Base-by-base conservation (phyloP, 1,284 basidiomycete genomes). In the Wolfiporia cocos region DNA sequence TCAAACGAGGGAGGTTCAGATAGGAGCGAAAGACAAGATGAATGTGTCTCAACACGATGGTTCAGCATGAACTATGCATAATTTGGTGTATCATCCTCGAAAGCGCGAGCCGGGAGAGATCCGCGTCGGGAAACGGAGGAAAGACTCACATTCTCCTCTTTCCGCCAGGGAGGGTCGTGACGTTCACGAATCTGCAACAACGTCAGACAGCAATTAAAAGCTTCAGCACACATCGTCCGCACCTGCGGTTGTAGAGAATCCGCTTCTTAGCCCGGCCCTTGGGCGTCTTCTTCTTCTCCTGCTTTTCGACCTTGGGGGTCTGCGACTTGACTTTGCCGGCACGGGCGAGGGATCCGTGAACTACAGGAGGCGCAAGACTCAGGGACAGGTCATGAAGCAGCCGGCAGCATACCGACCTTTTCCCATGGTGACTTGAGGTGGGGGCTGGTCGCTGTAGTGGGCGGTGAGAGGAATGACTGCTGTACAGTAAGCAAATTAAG, bases 261-360 rank as follows among this genome's bases (percentile, higher is more conserved):
- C 93, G 80, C 82, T 96, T 96, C 84, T 95, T 92, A 52, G 93
- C 93, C 65, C 93, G 90, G 58, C 93, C 93, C 75, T 89, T 94
- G 51, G 91, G 90, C 34, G 73, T 77, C 85, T 95, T 95, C 81
- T 93, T 92, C 86, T 95, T 96, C 77, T 96, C 93, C 75, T 95
- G 91, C 70, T 87, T 83, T 65, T 95, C 93, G 66, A 95, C 93
- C 74, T 95, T 95, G 61, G 94, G 94, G 63, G 84, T 87, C 73
- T 96, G 92, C 60, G 88, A 91, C 77, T 92, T 96, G 81, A 98
- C 94, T 85, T 98, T 97, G 72, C 93, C 94, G 70, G 93, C 94
- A 83, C 95, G 94, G 71, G 94, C 94, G 74, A 98, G 92, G 67
- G 94, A 97, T 71, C 95, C 94, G 89, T 98, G 94, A 74, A 97